Base-by-base conservation (phyloP, 2,329 filamentous ascomycete genomes). In the Aspergillus puulaauensis region DNA sequence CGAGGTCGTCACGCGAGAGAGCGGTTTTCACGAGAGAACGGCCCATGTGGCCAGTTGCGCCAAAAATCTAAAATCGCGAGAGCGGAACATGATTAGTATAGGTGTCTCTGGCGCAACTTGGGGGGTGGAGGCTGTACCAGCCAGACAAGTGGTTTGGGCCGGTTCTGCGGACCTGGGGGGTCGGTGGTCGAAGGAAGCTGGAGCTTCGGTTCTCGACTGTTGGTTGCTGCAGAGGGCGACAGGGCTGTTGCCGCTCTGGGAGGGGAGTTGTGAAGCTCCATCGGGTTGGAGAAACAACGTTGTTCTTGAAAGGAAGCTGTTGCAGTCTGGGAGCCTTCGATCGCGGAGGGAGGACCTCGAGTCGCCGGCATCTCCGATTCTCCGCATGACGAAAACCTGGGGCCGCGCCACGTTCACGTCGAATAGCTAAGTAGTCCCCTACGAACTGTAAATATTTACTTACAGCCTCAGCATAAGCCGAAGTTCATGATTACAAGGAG, bases 31-130 rank as follows among this genome's bases (percentile, higher is more conserved):
- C 90, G 19, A 98, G 85, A 7, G 90, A 96, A 52, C 91, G 88
- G 58, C 95, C 95, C 82, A 98, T 96, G 69, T 99, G 95, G 56
- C 95, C 95, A n/a, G 93, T 97, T 49, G 91, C 93, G 49, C 95
- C 95, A 75, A 97, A 99, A 54, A 98, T 82, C 91, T 92, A 41
- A 39, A 21, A 31, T 52, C 14, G 46, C 61, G 6, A 15, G 15
- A 44, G 57, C 33, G 11, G 19, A 33, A 17, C 5, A 40, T 6
- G 6, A 37, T 50, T 8, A 39, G 19, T 43, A 31, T 17, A 39
- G n/a, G n/a, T 15, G 11, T 17, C n/a, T 27, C 45, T 52, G 24
- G 8, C 8, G 21, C 14, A 27, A n/a, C 6, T 46, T 21, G 27
- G 44, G 21, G 27, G 40, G 43, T 23, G 6, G 27, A 58, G 56